phyloP scores from a whole-genome alignment of 129 eudicot species.

The Flaveria brownii region DNA sequence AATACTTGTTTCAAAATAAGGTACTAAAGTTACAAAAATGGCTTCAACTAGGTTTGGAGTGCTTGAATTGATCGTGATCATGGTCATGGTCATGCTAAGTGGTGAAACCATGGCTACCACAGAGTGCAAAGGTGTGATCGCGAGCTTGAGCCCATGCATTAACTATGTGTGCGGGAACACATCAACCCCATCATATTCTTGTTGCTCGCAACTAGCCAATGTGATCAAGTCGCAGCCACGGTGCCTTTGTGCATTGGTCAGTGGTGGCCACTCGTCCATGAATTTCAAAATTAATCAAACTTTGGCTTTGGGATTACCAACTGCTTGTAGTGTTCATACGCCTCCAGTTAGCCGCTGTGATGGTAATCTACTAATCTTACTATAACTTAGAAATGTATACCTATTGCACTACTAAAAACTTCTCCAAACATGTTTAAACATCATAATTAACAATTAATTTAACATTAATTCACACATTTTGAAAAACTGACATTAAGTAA shows the following conservation, averaged over 20 bases:
- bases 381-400: not conserved
- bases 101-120: slow-evolving; percentile 51
- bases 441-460: not conserved
- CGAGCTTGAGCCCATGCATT: slow-evolving; percentile 68
- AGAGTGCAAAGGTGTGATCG: slow-evolving; percentile 50
- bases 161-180: slow-evolving; percentile 60
- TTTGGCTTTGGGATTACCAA: slow-evolving; percentile 53
- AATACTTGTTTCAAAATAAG: not conserved
- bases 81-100: slow-evolving; percentile 27
- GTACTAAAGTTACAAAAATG: slow-evolving; percentile 32
- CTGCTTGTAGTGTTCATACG: slow-evolving; percentile 56
- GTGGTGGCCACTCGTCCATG: slow-evolving; percentile 40
- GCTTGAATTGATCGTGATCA: slow-evolving; percentile 22
- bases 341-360: slow-evolving; percentile 60
- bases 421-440: not conserved
- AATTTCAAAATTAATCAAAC: slow-evolving; percentile 57
- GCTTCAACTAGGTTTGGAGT: slow-evolving; percentile 22
- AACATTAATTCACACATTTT: not conserved
- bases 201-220: slow-evolving; percentile 63
- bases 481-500: too few species aligned
- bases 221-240: slow-evolving; percentile 60
- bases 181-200: slow-evolving; percentile 63
- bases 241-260: slow-evolving; percentile 58
- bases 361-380: slow-evolving; percentile 31
- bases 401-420: too few species aligned